Evolutionary conservation across 2,329 filamentous ascomycete species (phyloP).

Genomic region (Aspergillus sp.): DNA sequence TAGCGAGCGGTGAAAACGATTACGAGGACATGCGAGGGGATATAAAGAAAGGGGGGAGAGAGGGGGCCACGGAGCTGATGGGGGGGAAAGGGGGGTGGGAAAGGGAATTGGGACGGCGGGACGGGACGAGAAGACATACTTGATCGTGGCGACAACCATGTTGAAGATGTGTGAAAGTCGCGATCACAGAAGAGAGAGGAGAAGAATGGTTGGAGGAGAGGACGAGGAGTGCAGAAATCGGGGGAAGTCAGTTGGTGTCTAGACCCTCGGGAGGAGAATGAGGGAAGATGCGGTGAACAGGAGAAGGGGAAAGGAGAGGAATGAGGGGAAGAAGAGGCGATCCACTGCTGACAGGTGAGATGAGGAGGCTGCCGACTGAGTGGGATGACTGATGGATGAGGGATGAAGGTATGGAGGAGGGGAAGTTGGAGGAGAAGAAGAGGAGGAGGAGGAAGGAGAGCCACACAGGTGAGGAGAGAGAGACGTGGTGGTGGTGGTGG

Average conservation of each 20-base stretch:
- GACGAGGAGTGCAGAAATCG: slow-evolving; percentile 6
- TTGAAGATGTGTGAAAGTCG: slow-evolving; percentile 22
- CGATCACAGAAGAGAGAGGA: neutral
- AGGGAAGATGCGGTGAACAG: slow-evolving; percentile 15
- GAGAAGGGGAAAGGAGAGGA: slow-evolving; percentile 7
- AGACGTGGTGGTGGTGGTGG: slow-evolving; percentile 10
- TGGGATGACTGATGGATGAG: too few relatives aligned
- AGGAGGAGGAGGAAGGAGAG: neutral
- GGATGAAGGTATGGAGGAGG: neutral
- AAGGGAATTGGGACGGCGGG: slow-evolving; percentile 10
- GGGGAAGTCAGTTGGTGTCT: slow-evolving; percentile 12
- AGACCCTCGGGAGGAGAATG: slow-evolving; percentile 13
- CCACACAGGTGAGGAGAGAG: slow-evolving; percentile 2
- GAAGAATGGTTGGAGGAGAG: slow-evolving; percentile 9
- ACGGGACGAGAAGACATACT: slow-evolving; percentile 44
- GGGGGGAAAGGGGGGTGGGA: slow-evolving; percentile 4
- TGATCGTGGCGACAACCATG: slow-evolving; percentile 64
- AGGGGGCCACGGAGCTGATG: slow-evolving; percentile 6
- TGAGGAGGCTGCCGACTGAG: neutral
- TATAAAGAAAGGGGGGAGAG: slow-evolving; percentile 11
- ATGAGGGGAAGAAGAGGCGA: slow-evolving; percentile 3
- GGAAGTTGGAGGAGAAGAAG: slow-evolving; percentile 7
- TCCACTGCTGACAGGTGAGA: slow-evolving; percentile 5
- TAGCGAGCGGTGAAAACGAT: slow-evolving; percentile 9
- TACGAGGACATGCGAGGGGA: slow-evolving; percentile 6